A percentile compares a stretch with the other conserved stretches of the same genome.
Evolutionary conservation across 2,329 filamentous ascomycete genomes (phyloP).

Genomic region (Colletotrichum sansevieriae): DNA sequence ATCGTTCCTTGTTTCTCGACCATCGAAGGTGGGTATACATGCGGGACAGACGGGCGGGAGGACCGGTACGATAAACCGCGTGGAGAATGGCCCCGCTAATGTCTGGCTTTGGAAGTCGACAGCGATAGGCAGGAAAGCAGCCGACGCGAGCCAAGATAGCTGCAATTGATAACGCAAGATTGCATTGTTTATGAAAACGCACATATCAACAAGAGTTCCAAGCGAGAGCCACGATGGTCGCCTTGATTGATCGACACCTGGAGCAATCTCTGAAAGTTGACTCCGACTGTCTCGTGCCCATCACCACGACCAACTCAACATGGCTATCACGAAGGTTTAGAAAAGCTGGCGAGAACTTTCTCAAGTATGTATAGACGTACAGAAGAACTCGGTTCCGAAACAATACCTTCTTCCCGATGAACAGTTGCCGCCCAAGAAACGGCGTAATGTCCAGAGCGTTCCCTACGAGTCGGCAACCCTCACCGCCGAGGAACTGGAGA

Average conservation of each 20-base stretch:
- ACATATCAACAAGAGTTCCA: neutral
- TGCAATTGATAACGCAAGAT: slow-evolving; percentile 10
- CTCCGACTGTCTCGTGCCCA: neutral
- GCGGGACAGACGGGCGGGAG: neutral
- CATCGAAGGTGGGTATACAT: neutral
- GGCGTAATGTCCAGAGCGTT: slow-evolving; percentile 68
- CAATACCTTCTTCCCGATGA: slow-evolving; percentile 68
- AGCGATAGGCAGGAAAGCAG: slow-evolving; percentile 19
- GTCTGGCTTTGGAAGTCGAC: slow-evolving; percentile 7
- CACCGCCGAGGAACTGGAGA: slow-evolving; percentile 55
- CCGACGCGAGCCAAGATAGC: neutral
- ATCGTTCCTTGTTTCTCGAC: neutral
- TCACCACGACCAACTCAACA: neutral
- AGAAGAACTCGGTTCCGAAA: slow-evolving; percentile 62
- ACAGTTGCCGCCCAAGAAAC: slow-evolving; percentile 64
- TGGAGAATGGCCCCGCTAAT: slow-evolving; percentile 3
- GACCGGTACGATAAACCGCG: neutral
- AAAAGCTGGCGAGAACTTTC: slow-evolving; percentile 18
- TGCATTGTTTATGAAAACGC: slow-evolving; percentile 1
- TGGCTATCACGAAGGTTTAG: neutral
- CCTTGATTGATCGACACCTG: neutral
- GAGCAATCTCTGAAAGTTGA: neutral
- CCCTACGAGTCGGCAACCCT: slow-evolving; percentile 71
- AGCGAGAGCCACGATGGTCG: neutral
- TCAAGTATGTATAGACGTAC: slow-evolving; percentile 10